Evolutionary conservation across 306 rosid species (phyloP).

Genomic region (Fagus crenata): DNA sequence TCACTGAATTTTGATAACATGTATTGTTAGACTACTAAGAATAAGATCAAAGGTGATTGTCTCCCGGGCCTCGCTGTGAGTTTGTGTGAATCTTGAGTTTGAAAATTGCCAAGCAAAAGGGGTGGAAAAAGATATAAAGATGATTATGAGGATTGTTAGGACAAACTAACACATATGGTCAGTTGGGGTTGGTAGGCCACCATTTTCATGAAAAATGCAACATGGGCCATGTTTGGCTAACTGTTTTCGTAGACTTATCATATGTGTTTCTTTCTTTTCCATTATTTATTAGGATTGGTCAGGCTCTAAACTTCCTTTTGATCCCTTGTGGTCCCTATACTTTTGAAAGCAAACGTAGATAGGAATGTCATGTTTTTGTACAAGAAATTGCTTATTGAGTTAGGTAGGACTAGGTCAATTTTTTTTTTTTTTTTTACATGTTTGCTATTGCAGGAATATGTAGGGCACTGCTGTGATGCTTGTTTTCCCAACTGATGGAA

Average conservation of each 20-base stretch:
- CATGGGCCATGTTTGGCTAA: not conserved
- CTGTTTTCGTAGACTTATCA: not conserved
- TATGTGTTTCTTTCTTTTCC: not conserved
- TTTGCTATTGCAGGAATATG: slow-evolving; percentile 3
- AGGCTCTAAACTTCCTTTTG: not conserved
- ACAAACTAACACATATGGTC: too few species aligned
- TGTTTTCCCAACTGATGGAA: slow-evolving; percentile 30
- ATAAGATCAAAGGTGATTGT: too few species aligned
- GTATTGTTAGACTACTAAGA: too few species aligned
- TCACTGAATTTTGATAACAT: too few species aligned
- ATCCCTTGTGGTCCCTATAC: not conserved
- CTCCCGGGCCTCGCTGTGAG: too few species aligned
- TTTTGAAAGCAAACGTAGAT: not conserved
- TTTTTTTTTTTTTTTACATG: too few species aligned
- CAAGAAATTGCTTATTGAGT: not conserved
- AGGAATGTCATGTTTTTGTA: slow-evolving; percentile 1
- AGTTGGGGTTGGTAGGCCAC: too few species aligned
- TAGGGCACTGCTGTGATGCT: slow-evolving; percentile 27
- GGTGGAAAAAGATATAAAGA: too few species aligned
- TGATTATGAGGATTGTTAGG: too few species aligned
- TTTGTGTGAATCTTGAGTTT: too few species aligned
- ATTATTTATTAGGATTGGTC: not conserved
- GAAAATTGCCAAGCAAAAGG: too few species aligned
- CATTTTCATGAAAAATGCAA: too few species aligned
- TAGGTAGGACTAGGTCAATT: not conserved